Evolutionary conservation across 345 rosid genomes (phyloP).

Genomic region (Eucalyptus guilfoylei): DNA sequence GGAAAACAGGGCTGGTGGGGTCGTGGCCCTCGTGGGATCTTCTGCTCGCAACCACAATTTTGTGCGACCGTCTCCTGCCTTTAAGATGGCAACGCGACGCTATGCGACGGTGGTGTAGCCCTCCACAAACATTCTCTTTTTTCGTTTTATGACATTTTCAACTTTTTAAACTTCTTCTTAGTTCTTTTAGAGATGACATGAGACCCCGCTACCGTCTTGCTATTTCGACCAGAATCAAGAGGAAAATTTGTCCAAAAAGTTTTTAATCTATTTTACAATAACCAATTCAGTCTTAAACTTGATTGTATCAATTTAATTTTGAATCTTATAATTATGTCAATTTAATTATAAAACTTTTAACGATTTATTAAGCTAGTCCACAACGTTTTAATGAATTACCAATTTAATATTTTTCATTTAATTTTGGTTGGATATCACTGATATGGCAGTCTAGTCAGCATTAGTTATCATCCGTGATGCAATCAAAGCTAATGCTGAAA

Average conservation of each 20-base stretch:
- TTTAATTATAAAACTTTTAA: too few relatives aligned
- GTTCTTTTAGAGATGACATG: background rate
- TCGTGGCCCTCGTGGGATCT: background rate
- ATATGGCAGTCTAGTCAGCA: too few relatives aligned
- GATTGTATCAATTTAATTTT: too few relatives aligned
- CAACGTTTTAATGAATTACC: too few relatives aligned
- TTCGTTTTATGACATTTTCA: background rate
- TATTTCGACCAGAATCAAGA: background rate
- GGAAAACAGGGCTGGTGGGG: background rate
- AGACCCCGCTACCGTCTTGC: background rate
- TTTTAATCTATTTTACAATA: too few relatives aligned
- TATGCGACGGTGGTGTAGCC: background rate
- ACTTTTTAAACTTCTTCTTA: background rate
- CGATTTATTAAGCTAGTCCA: too few relatives aligned
- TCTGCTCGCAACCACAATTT: background rate
- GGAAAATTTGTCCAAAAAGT: too few relatives aligned
- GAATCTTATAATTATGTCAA: too few relatives aligned
- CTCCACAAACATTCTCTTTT: background rate
- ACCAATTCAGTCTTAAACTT: background rate
- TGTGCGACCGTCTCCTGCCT: background rate
- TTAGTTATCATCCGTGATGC: too few relatives aligned
- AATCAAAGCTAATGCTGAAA: background rate
- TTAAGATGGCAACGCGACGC: background rate
- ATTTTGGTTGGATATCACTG: background rate
- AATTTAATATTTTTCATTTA: too few relatives aligned